Evolutionary conservation across 225 moss, liverwort and hornwort species (phyloP).

Genomic region (Antitrichia curtipendula): DNA sequence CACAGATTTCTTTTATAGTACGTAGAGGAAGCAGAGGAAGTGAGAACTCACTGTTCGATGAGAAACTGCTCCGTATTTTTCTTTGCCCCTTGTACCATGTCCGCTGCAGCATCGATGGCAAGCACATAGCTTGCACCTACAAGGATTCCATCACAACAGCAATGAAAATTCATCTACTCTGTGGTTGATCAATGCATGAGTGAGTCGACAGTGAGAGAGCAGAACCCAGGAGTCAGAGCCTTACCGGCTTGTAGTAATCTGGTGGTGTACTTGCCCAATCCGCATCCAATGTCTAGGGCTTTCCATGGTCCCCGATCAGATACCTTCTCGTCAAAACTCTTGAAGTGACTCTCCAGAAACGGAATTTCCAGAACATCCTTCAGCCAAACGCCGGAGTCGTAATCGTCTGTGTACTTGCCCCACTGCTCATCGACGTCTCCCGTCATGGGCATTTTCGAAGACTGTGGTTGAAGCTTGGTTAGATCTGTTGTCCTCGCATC

Average conservation of each 20-base stretch:
- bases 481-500: background rate
- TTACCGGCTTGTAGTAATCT: constrained; percentile 13
- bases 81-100: constrained; percentile 13
- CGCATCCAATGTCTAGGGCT: constrained; percentile 21
- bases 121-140: constrained; percentile 17
- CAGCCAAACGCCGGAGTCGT: background rate
- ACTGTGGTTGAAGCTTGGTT: background rate
- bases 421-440: constrained; percentile 9
- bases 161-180: background rate
- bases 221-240: background rate
- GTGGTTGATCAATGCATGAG: background rate
- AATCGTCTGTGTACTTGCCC: constrained; percentile 2
- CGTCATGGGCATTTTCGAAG: background rate
- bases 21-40: background rate
- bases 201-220: background rate
- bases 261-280: constrained; percentile 8
- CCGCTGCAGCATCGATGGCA: constrained; percentile 1
- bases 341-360: background rate
- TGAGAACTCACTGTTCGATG: background rate
- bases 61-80: constrained; percentile 7
- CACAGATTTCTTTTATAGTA: no score
- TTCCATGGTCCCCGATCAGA: constrained; percentile 2
- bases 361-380: constrained; percentile 10
- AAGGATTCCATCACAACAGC: background rate
- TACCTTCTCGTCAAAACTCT: background rate